Conservation (phyloP, 2,329 filamentous ascomycete species). For the Didymella keratinophila region DNA sequence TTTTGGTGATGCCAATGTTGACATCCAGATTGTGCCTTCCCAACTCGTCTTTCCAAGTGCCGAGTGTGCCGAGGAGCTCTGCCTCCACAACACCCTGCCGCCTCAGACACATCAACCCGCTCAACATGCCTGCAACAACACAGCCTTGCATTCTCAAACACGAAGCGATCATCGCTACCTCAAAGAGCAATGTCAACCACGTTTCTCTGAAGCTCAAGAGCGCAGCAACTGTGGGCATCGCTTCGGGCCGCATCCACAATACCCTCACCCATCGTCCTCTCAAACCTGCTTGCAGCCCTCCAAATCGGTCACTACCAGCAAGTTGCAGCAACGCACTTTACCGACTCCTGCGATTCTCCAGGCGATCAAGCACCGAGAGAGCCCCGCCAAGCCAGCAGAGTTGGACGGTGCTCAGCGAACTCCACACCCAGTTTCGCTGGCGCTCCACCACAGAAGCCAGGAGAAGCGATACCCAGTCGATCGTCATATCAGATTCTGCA, state of each 20-base stretch:
- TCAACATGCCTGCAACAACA: background rate
- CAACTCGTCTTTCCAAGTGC: background rate
- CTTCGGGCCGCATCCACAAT: slow-evolving; percentile 15
- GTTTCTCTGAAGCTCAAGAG: slow-evolving; percentile 6
- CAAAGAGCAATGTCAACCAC: background rate
- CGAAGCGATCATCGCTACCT: background rate
- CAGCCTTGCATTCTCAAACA: background rate
- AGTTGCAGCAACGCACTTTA: slow-evolving; percentile 1
- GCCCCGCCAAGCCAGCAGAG: slow-evolving; percentile 14
- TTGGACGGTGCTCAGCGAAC: slow-evolving; percentile 3
- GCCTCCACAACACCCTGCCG: background rate
- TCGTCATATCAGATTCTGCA: slow-evolving; percentile 8
- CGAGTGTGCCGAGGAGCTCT: slow-evolving; percentile 9
- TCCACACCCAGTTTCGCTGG: slow-evolving; percentile 15
- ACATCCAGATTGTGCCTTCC: slow-evolving; percentile 5
- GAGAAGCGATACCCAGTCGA: slow-evolving; percentile 2
- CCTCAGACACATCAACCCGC: background rate
- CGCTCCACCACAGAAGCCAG: slow-evolving; percentile 7
- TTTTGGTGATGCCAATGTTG: slow-evolving; percentile 1
- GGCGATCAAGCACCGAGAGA: slow-evolving; percentile 14
- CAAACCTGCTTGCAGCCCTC: slow-evolving; percentile 13
- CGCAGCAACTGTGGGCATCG: slow-evolving; percentile 12
- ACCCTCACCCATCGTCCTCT: slow-evolving; percentile 9
- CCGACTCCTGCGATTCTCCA: slow-evolving; percentile 9
- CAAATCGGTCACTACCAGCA: slow-evolving; percentile 2